Conservation (phyloP, 768 basidiomycete species). For the Collybia sp. region DNA sequence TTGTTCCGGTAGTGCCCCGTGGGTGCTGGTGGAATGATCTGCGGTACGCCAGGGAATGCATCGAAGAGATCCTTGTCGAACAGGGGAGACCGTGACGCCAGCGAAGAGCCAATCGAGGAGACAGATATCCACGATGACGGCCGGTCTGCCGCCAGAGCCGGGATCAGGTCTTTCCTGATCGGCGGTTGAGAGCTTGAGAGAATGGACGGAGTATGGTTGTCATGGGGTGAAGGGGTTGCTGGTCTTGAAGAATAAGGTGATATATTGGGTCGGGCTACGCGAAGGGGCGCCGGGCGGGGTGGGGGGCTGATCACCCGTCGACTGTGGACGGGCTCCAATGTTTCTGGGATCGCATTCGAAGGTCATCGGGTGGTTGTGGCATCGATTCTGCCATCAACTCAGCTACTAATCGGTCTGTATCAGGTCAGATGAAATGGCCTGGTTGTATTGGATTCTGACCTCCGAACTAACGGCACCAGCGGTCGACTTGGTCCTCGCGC, state of each 20-base stretch:
- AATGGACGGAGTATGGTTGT: not conserved
- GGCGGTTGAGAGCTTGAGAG: not conserved
- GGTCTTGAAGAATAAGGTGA: not conserved
- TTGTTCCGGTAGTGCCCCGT: constrained; percentile 6
- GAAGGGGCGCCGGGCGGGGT: not conserved
- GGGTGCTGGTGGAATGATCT: constrained; percentile 30
- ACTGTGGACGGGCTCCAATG: not conserved
- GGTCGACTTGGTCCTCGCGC: constrained; percentile 50
- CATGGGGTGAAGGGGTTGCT: too few relatives aligned
- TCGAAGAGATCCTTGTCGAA: constrained; percentile 64
- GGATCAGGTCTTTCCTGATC: not conserved
- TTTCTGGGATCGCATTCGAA: not conserved
- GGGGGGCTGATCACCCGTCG: not conserved
- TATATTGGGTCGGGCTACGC: constrained; percentile 2
- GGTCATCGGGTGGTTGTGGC: not conserved
- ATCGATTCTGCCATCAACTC: not conserved
- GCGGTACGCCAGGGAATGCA: constrained; percentile 69
- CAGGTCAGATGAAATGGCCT: not conserved
- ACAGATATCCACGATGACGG: constrained; percentile 46
- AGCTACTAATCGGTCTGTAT: constrained; percentile 3
- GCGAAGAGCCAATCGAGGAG: constrained; percentile 32
- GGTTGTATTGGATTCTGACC: too few relatives aligned
- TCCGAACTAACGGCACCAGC: constrained; percentile 32
- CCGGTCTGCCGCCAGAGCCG: constrained; percentile 11
- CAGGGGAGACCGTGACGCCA: constrained; percentile 38